Evolutionary conservation across 441 rosid species (phyloP), one percentile per base, ranked within the genome.

Genomic region (Syzygium syzygioides): DNA sequence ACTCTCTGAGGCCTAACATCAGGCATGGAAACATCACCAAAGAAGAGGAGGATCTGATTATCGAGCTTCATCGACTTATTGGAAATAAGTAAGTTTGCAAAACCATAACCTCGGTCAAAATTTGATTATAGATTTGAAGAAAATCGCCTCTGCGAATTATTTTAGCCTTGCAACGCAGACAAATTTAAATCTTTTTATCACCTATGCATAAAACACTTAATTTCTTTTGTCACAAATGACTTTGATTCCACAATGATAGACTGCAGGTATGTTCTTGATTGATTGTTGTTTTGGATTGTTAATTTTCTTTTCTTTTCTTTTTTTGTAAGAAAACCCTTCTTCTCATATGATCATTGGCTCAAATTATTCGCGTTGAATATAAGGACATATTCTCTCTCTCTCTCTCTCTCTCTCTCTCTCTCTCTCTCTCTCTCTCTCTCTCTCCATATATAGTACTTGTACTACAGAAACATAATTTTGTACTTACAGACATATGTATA

Each of bases 1-100:
- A 95, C 83, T 94, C 94, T 86, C 94, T 95, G 59, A 90, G 93
- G 32, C 96, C 97, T 4, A 93, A 92, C 48, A 90, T 95, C 28
- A 92, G 92, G 60, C 93, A 91, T 87, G 96, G 97, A 41, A 91
- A 89, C 90, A 94, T 86, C 92, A 89, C 93, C 2, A 86, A 89
- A 84, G 93, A 93, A 87, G 97, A 94, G 86, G 93, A 93, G 86
- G 93, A 89, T 83, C 30, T 92, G 79, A 95, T 94, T 90, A 56
- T 90, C 45, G 88, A 92, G 88, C 91, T 93, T 64, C 95, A 92
- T 57, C 86, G 89, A 57, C 68, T 90, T 89, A 90, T 90, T 59
- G 96, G 95, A 79, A 95, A 93, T 88, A 95, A 92, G 96, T 94
- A 88, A 62, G 71, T n/a, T n/a, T 8, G 19, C 71, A n/a, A 18